Evolutionary conservation across 257 asterid genomes (phyloP).

Genomic region (Solanum habrochaites): DNA sequence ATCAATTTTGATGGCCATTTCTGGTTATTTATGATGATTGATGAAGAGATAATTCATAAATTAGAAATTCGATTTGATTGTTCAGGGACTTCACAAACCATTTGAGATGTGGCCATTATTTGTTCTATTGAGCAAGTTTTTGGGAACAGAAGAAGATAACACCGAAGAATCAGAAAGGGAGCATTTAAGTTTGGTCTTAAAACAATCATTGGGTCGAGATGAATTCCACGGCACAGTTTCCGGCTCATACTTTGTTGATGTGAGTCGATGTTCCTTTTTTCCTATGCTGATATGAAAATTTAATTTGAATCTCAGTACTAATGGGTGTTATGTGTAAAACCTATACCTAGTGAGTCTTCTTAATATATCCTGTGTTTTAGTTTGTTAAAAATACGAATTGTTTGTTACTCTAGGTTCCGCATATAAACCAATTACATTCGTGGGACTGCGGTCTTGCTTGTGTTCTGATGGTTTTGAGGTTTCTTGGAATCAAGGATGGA

Average conservation of each 20-base stretch:
- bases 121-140: constrained; percentile 55
- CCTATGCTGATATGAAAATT: background rate
- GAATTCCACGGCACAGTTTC: constrained; percentile 14
- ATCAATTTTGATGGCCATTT: background rate
- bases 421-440: constrained; percentile 57
- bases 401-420: constrained; percentile 52
- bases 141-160: constrained; percentile 52
- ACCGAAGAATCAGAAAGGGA: constrained; percentile 21
- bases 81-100: background rate
- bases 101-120: constrained; percentile 62
- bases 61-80: background rate
- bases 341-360: background rate
- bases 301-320: background rate
- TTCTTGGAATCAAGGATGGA: constrained; percentile 39
- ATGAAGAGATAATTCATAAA: background rate
- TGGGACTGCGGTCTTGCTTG: constrained; percentile 99
- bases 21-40: background rate
- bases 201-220: constrained; percentile 7
- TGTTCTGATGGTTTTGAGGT: constrained; percentile 71
- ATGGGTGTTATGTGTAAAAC: background rate
- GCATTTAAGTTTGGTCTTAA: constrained; percentile 28
- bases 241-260: constrained; percentile 33
- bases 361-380: background rate
- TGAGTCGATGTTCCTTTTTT: constrained; percentile 15
- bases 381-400: background rate